Conservation (phyloP, 345 rosid species). For the Eucalyptus cloeziana region DNA sequence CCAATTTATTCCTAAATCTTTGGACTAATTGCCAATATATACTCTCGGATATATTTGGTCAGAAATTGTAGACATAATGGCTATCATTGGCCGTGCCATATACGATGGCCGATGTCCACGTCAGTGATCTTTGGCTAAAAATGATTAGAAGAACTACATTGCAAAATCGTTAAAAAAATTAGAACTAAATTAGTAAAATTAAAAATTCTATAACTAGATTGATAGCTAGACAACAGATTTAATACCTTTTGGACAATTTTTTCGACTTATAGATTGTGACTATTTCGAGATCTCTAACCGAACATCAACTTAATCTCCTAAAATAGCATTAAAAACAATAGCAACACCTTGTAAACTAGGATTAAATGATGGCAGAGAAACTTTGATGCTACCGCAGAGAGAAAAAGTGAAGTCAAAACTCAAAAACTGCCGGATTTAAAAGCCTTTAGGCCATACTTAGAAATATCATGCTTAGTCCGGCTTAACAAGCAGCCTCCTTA, state of each 20-base stretch:
- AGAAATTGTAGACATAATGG: neutral
- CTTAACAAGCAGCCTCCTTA: neutral
- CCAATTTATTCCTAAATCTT: neutral
- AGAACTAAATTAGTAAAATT: too few species aligned
- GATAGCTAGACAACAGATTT: fast-evolving
- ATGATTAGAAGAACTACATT: neutral
- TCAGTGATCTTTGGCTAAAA: fast-evolving
- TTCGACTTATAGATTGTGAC: neutral
- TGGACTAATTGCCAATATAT: neutral
- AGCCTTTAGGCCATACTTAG: neutral
- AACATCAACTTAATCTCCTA: neutral
- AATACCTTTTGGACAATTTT: neutral
- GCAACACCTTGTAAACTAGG: neutral
- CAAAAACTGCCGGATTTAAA: neutral
- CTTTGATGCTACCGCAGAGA: neutral
- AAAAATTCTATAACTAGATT: neutral
- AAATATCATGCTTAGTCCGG: neutral
- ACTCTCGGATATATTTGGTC: fast-evolving
- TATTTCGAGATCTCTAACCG: neutral
- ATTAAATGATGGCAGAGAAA: neutral
- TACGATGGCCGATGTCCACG: fast-evolving
- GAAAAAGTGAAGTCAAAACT: neutral
- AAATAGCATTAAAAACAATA: neutral
- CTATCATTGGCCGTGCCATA: fast-evolving
- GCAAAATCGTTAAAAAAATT: neutral